phyloP scores from a whole-genome alignment of 345 rosid species.

The Crucihimalaya himalaica region DNA sequence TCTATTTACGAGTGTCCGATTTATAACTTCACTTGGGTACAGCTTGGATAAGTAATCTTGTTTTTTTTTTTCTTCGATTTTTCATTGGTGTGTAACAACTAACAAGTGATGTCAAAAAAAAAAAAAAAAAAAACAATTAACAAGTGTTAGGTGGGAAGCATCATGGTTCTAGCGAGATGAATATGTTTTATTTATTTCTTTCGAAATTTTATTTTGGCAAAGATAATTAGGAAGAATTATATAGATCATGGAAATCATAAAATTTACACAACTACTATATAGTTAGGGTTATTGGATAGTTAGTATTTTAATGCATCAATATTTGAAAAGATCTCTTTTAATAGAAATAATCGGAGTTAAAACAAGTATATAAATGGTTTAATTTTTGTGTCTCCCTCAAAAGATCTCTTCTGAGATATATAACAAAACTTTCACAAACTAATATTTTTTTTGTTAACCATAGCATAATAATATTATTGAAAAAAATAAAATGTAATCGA shows the following conservation, averaged over 20 bases:
- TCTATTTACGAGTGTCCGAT: slow-evolving; percentile 33
- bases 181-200: no score
- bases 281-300: no score
- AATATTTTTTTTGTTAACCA: no score
- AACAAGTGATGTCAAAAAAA: no score
- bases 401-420: background rate
- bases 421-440: background rate
- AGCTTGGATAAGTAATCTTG: slow-evolving; percentile 33
- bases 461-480: no score
- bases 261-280: no score
- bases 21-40: slow-evolving; percentile 25
- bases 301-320: background rate
- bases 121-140: no score
- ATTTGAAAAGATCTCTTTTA: background rate
- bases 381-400: background rate
- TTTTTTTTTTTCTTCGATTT: background rate
- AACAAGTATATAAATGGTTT: background rate
- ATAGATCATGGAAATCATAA: no score
- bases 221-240: background rate
- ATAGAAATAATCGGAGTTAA: background rate
- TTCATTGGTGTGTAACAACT: slow-evolving; percentile 24
- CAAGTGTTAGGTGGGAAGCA: slow-evolving; percentile 38
- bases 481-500: background rate
- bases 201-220: background rate
- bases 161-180: no score